phyloP scores from a whole-genome alignment of 1,284 basidiomycete genomes.

The Lentinula novae-zelandiae region DNA sequence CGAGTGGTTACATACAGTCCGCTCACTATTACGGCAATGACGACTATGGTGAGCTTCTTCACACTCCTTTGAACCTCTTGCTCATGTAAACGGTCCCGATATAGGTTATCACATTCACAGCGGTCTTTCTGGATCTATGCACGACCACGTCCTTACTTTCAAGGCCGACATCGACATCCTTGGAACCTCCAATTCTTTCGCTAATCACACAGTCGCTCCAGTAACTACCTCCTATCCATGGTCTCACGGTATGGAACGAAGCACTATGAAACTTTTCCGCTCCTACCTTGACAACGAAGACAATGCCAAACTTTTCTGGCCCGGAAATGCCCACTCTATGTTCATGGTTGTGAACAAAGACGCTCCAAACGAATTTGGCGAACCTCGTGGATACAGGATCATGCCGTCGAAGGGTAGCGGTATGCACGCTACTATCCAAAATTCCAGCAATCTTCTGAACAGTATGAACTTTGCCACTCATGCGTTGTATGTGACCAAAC shows the following conservation, averaged over 20 bases:
- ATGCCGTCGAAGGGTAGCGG: constrained; percentile 18
- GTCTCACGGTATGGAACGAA: constrained; percentile 17
- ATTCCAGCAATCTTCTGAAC: constrained; percentile 17
- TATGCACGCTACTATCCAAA: constrained; percentile 18
- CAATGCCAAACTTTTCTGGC: constrained; percentile 18
- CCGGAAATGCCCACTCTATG: constrained; percentile 16
- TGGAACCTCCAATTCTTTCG: constrained; percentile 19
- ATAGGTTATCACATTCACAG: constrained; percentile 19
- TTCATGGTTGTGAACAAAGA: constrained; percentile 20
- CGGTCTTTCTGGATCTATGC: constrained; percentile 19
- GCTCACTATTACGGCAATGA: constrained; percentile 19
- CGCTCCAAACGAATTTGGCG: constrained; percentile 17
- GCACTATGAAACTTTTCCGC: constrained; percentile 18
- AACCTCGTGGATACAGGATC: constrained; percentile 17
- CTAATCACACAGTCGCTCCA: constrained; percentile 18
- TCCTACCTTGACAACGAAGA: constrained; percentile 18
- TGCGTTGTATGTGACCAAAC: constrained; percentile 18
- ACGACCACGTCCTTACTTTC: constrained; percentile 17
- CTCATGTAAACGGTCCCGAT: background rate
- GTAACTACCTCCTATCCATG: constrained; percentile 17
- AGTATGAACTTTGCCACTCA: constrained; percentile 18
- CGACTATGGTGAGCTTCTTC: constrained; percentile 13
- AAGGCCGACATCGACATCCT: constrained; percentile 20
- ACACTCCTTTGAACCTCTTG: background rate
- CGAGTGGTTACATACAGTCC: constrained; percentile 20